Evolutionary conservation across 805 yeast genomes (phyloP), one percentile per base, ranked within the genome.

Genomic region (Ogataea salicorniae): DNA sequence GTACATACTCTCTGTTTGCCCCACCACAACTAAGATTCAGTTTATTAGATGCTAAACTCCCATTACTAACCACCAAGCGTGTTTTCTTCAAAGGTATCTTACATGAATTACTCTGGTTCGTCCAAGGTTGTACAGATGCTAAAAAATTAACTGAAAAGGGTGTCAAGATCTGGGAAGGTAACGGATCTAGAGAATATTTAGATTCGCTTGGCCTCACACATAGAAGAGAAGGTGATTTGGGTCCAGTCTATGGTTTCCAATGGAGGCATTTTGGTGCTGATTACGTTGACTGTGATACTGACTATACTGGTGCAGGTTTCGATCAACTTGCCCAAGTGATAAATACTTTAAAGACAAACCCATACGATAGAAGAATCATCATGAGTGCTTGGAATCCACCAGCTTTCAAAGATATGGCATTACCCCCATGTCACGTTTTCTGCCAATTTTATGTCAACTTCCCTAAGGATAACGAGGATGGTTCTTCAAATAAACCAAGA

Each of bases 181-280:
- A 94, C 64, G 99, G 98, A 11, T 87, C 96, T 35, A 75, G 97
- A 51, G 96, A 89, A 66, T 94, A 80, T 63, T 72, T 94, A 46
- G 97, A 94, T 64, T 76, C 80, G 4, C 69, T 90, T 35, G 99
- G 98, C 0, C 75, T 94, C 41, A 75, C 76, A 0, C 74, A 86
- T 49, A 81, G 96, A 62, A 74, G 90, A 49, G 97, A 81, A 58
- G 98, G 98, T 46, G 99, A 94, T 68, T 68, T 94, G 57, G 99
- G 99, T 1, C 99, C 99, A 1, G 97, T 94, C 2, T 94, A 94
- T 64, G 99, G 99, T 0, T 94, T 94, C 70, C 99, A 94, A 68
- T 94, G 99, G 99, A 81, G 99, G 60, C 99, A 94, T 68, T 94
- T 94, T 66, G 99, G 99, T 39, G 99, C 99, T 5, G 81, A 87